Evolutionary conservation across 2,329 filamentous ascomycete species (phyloP), one percentile per base, ranked within the genome.

Genomic region (Sodiomyces alkalinus): DNA sequence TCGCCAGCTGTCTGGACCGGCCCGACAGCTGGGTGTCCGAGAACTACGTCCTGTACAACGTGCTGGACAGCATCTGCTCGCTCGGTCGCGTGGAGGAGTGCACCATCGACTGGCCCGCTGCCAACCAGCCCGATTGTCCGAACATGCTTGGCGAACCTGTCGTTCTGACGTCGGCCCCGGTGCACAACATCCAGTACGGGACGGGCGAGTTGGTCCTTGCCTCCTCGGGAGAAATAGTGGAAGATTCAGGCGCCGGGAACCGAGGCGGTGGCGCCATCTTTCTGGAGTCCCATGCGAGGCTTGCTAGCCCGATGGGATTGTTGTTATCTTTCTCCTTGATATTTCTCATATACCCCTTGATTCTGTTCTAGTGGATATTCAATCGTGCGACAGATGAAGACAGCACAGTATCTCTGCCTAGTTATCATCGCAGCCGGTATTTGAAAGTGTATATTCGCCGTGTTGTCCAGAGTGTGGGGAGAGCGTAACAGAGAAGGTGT

Each of bases 11-110:
- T 35, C 46, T 62, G 19, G 50, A 41, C 20, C 40, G 47, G 18
- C 35, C 33, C 4, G 38, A 43, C 31, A 59, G 51, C 36, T 69
- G 60, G 60, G 59, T 68, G 8, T 59, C 48, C 14, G 32, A 55
- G 4, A 60, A 69, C 42, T 53, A 60, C 39, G 49, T 52, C 1
- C 43, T 65, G 10, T 65, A 56, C 44, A 70, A 71, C 41, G 62
- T 68, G 25, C 45, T 52, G 32, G 65, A 68, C 37, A 35, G 57
- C 1, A 42, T 60, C 17, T 67, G 63, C 40, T 55, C 54, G 1
- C 37, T 53, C 14, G 63, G 62, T 12, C 41, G 47, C 27, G 53
- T 66, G 33, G 62, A 68, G 45, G 36, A 37, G 22, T 67, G 63
- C 45, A 42, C 45, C 2, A 42, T 64, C 16, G 50, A 62, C 30